Percentiles rank a stretch among this genome's conserved stretches.
Conservation (phyloP, 208 protist species). For the Leptomonas pyrrhocoris region DNA sequence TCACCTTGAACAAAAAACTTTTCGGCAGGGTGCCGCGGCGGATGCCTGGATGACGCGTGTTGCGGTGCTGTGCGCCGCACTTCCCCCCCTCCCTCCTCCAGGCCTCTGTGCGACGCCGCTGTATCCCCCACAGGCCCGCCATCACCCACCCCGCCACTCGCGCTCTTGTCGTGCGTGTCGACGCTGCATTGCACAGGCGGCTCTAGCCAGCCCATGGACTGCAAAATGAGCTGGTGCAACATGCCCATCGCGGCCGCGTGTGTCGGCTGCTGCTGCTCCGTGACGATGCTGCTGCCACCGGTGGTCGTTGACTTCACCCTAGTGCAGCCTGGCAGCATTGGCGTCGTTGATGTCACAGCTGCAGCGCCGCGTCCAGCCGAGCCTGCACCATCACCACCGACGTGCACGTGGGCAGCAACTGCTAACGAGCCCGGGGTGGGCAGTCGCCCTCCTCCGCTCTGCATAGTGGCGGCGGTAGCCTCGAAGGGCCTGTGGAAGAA, state of each 20-base stretch:
- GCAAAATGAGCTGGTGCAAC: slow-evolving; percentile 43
- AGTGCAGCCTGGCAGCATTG: too few relatives aligned
- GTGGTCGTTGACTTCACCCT: background rate
- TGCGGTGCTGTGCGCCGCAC: background rate
- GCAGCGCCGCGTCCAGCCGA: background rate
- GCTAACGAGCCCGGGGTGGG: background rate
- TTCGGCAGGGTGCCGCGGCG: slow-evolving; percentile 14
- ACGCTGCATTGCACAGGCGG: slow-evolving; percentile 13
- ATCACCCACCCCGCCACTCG: background rate
- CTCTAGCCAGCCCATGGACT: slow-evolving; percentile 53
- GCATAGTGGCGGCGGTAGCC: slow-evolving; percentile 12
- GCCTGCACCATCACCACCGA: background rate
- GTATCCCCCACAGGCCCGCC: background rate
- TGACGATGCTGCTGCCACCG: background rate
- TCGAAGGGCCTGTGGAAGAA: slow-evolving; percentile 26
- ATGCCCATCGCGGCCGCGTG: slow-evolving; percentile 12
- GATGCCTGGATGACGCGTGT: background rate
- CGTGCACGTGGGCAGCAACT: background rate
- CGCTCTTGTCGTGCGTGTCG: slow-evolving; percentile 3
- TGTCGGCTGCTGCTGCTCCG: background rate
- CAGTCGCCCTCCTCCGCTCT: background rate
- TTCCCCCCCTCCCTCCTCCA: background rate
- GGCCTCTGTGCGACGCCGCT: background rate
- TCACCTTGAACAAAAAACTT: slow-evolving; percentile 53
- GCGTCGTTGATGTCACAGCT: background rate